Evolutionary conservation across 768 basidiomycete genomes (phyloP).

Genomic region (Lactarius evosmus): DNA sequence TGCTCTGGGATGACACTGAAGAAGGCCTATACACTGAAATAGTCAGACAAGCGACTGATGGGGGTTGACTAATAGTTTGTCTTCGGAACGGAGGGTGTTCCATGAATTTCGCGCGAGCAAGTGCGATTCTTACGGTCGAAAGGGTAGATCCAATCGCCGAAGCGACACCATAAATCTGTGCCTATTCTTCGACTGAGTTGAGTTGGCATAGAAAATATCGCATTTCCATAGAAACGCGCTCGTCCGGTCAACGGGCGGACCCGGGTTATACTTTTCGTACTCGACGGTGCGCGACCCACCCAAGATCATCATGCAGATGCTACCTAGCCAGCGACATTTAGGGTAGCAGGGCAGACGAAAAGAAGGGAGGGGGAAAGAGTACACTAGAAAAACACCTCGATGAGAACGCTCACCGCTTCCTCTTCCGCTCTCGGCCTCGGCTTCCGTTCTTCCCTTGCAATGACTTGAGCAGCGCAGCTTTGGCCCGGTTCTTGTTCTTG

Average conservation of each 20-base stretch:
- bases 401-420: conserved; percentile 16
- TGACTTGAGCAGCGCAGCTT: conserved; percentile 57
- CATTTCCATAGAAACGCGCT: neutral
- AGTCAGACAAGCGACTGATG: neutral
- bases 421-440: conserved; percentile 19
- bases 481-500: conserved; percentile 79
- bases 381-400: neutral
- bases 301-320: neutral
- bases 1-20: too few species aligned
- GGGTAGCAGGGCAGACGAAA: neutral
- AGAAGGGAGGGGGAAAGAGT: neutral
- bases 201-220: neutral
- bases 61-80: neutral
- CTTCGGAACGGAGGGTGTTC: too few species aligned
- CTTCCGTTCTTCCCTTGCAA: conserved; percentile 32
- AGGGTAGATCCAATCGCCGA: neutral
- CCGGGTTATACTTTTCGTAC: neutral
- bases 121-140: neutral
- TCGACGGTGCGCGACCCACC: neutral
- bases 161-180: neutral
- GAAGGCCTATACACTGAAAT: too few species aligned
- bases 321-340: neutral
- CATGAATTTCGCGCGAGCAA: neutral
- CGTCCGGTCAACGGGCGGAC: neutral
- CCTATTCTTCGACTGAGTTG: too few species aligned